These are phyloP conservation scores for Phytophthora quininea DNA, from an alignment of 352 stramenopile genomes.

Conservation along the genomic window DNA sequence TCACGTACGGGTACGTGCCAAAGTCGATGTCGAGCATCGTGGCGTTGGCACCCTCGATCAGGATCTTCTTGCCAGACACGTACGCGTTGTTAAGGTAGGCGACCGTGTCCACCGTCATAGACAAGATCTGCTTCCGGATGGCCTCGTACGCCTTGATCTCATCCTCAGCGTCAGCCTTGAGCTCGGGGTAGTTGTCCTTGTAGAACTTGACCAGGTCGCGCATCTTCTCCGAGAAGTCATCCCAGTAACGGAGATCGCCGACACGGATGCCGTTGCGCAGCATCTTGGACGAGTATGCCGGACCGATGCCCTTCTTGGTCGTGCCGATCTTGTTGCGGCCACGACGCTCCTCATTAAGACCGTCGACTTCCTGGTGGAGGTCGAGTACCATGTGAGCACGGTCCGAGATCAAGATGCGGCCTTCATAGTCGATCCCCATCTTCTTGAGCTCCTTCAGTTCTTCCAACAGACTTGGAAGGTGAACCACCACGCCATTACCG, in stretches of 20 bases:
- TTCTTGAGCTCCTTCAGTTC: constrained; percentile 93
- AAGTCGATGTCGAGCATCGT: constrained; percentile 99
- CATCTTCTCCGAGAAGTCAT: constrained; percentile 91
- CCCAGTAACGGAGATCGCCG: constrained; percentile 93
- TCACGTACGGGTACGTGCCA: constrained; percentile 99
- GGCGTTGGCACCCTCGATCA: constrained; percentile 99
- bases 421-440: constrained; percentile 91
- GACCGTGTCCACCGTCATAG: constrained; percentile 96
- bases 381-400: constrained; percentile 99
- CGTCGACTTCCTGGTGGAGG: constrained; percentile 96
- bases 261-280: constrained; percentile 97
- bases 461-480: constrained; percentile 96
- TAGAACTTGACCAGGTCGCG: constrained; percentile 92
- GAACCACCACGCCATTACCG: constrained; percentile 98
- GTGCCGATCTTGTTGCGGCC: constrained; percentile 98
- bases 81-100: constrained; percentile 97
- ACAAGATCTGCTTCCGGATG: constrained; percentile 86
- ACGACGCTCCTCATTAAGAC: constrained; percentile 83
- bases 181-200: constrained; percentile 88
- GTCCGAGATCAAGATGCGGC: constrained; percentile 97
- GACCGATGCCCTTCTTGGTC: constrained; percentile 99
- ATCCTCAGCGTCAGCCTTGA: constrained; percentile 78
- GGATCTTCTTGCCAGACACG: constrained; percentile 95
- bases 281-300: constrained; percentile 99
- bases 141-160: constrained; percentile 87